These are phyloP conservation scores for Claviceps paspali DNA, from an alignment of 2,329 filamentous ascomycete genomes.

Conservation along the genomic window DNA sequence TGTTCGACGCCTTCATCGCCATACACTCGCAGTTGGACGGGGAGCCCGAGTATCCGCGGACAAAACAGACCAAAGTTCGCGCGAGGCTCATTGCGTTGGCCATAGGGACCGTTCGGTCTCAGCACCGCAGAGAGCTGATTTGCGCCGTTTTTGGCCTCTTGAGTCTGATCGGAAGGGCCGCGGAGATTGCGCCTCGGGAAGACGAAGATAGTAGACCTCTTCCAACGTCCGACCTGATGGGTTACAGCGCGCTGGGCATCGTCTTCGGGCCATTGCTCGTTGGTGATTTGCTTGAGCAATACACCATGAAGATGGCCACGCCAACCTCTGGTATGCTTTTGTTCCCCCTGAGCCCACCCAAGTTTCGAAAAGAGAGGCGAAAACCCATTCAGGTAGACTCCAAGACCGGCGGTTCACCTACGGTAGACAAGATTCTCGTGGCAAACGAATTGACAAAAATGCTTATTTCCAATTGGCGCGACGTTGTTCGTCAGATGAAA, in stretches of 20 bases:
- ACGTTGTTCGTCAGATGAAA: conserved; percentile 45
- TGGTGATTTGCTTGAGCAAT: conserved; percentile 39
- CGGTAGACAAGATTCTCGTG: conserved; percentile 40
- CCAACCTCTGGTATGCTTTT: conserved; percentile 25
- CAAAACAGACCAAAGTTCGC: conserved; percentile 40
- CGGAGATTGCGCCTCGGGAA: conserved; percentile 37
- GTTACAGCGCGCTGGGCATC: conserved; percentile 45
- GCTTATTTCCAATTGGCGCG: conserved; percentile 50
- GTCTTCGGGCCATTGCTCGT: conserved; percentile 50
- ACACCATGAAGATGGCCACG: conserved; percentile 30
- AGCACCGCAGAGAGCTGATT: conserved; percentile 46
- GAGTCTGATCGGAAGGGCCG: conserved; percentile 41
- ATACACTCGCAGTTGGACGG: conserved; percentile 41
- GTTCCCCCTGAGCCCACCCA: conserved; percentile 28
- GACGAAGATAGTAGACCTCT: conserved; percentile 35
- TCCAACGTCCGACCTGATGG: conserved; percentile 45
- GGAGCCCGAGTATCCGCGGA: conserved; percentile 34
- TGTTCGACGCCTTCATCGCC: conserved; percentile 48
- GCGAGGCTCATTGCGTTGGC: conserved; percentile 51
- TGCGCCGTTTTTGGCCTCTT: conserved; percentile 53
- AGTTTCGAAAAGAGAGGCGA: conserved; percentile 15
- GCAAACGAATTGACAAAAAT: conserved; percentile 48
- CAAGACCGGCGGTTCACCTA: conserved; percentile 10
- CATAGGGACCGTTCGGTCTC: conserved; percentile 42
- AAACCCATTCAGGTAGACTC: conserved; percentile 8